Base-by-base conservation (phyloP, 768 basidiomycete genomes). In the Amanita muscaria region DNA sequence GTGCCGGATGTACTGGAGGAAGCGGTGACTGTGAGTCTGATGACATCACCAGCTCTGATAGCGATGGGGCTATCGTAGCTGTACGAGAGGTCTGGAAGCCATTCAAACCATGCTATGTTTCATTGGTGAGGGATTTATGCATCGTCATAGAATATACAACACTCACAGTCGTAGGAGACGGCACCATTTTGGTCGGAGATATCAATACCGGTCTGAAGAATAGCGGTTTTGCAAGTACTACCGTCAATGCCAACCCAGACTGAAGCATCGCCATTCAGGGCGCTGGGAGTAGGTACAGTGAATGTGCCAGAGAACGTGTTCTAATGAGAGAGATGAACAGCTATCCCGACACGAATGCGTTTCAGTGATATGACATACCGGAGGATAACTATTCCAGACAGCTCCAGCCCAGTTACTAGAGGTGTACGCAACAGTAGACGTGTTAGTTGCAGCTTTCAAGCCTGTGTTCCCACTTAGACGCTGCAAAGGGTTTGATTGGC, bases 21-120 rank as follows among this genome's bases (percentile, higher is more conserved):
- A 31, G 62, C 62, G 47, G 57, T 59, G 32, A 60, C 62, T 40
- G 37, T 38, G 22, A 38, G 37, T 14, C 6, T 6, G 6, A 38
- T 24, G n/a, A 38, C 22, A 9, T 38, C 19, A 3, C 37, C 37
- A n/a, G 37, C 3, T 8, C n/a, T 24, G 37, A 38, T 22, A 22
- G 2, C n/a, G 19, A 38, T 38, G 6, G n/a, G n/a, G 34, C 19
- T 19, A 38, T 10, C 23, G n/a, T 21, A 38, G 22, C n/a, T 11
- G 23, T 22, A 8, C 7, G 37, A 5, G 14, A 21, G 23, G 23
- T 21, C 37, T 6, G 37, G 37, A 22, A 21, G 23, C 37, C 14
- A 38, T 22, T 38, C 37, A 23, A 21, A 38, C 37, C 37, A 38
- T n/a, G 22, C 37, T 23, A n/a, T n/a, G n/a, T n/a, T n/a, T n/a